Conservation (phyloP, 2,329 filamentous ascomycete genomes). For the Epichloe scottii region DNA sequence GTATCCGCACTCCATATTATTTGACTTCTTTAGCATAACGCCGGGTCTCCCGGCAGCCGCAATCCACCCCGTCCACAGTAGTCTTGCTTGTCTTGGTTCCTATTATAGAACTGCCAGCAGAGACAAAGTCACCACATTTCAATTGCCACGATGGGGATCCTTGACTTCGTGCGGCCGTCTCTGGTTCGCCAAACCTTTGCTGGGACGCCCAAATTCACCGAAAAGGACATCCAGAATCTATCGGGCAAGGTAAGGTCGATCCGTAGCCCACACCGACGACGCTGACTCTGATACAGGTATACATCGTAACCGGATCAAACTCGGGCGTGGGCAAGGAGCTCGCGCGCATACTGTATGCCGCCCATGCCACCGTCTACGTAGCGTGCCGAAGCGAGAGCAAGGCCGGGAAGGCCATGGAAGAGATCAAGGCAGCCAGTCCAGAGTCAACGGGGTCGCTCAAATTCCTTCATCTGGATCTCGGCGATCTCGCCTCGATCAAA, state of each 20-base stretch:
- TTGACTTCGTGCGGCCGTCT: neutral
- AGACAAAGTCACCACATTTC: no score
- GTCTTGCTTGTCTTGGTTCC: no score
- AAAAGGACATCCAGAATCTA: slow-evolving; percentile 52
- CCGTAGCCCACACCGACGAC: no score
- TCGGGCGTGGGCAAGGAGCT: slow-evolving; percentile 39
- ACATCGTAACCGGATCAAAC: slow-evolving; percentile 35
- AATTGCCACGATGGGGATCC: neutral
- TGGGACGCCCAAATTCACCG: slow-evolving; percentile 12
- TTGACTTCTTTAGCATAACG: no score
- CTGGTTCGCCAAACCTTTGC: slow-evolving; percentile 6
- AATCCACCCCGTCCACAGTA: no score
- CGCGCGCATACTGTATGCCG: slow-evolving; percentile 38
- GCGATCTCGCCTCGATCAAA: slow-evolving; percentile 24
- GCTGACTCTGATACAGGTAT: slow-evolving; percentile 20
- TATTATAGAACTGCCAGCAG: no score
- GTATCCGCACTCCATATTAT: no score
- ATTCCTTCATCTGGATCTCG: slow-evolving; percentile 33
- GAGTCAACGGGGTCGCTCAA: slow-evolving; percentile 26
- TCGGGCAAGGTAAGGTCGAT: slow-evolving; percentile 29
- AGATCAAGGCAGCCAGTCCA: slow-evolving; percentile 25
- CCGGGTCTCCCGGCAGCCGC: no score
- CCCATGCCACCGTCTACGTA: slow-evolving; percentile 42
- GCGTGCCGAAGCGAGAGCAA: slow-evolving; percentile 36
- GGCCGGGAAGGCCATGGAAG: slow-evolving; percentile 29